Evolutionary conservation across 306 rosid species (phyloP), one percentile per base, ranked within the genome.

Genomic region (Rosa multiflora): DNA sequence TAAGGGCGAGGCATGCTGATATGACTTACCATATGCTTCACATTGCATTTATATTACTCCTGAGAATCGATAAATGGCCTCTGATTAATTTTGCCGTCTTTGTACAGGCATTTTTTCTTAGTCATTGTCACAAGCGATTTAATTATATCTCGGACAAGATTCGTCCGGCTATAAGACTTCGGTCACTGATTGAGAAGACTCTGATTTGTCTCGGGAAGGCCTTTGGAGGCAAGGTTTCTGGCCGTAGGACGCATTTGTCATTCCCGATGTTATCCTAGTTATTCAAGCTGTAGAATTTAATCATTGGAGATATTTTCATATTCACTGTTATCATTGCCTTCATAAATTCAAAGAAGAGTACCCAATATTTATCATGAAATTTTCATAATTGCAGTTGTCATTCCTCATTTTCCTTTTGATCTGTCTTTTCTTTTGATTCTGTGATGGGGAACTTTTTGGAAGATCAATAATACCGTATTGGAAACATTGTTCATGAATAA

Each of bases 81-180:
- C 89, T 84, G 88, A 89, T 88, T 82, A 84, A 79, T 80, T 92
- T 82, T 81, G 81, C 86, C 85, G 83, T 87, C 89, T 73, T 59
- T 88, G 91, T 92, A 89, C 93, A 90, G 91, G 92, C 94, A 89
- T 86, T 93, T 89, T 87, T 91, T 86, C 81, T 80, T 80, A 77
- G 85, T 90, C 97, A 85, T 87, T 76, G 56, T 84, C 66, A 49
- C 66, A 83, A 86, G 91, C 81, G 88, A 88, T 91, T 88, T 90
- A 83, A 66, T 88, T 88, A 69, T 82, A 81, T 82, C 77, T 47
- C 78, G 88, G 91, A 70, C 91, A 83, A 81, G 76, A 78, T 80
- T 80, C 83, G 88, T 82, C 88, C 84, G 76, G 88, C 87, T 84
- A 78, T 87, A 85, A 67, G 84, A 85, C 84, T 79, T 87, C 78